phyloP scores from a whole-genome alignment of 208 protist species.

The Leishmania mexicana region DNA sequence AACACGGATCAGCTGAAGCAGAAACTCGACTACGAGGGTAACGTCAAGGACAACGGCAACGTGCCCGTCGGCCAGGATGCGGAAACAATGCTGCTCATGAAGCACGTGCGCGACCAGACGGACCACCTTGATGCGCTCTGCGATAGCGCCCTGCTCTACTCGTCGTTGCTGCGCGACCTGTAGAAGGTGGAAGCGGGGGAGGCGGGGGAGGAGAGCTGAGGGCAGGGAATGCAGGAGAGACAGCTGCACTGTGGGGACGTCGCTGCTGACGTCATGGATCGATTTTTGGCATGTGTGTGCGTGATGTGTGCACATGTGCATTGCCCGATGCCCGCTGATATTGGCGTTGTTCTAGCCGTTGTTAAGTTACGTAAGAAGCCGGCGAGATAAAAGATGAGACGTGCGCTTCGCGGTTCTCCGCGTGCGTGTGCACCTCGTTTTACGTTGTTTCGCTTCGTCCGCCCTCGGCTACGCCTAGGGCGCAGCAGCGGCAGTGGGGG shows the following conservation, averaged over 20 bases:
- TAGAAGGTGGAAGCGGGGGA: not conserved
- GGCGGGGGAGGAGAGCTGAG: not conserved
- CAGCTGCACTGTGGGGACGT: not conserved
- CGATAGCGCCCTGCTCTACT: constrained; percentile 49
- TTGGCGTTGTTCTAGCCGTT: not conserved
- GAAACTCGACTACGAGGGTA: constrained; percentile 46
- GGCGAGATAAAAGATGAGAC: not conserved
- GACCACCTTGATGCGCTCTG: constrained; percentile 71
- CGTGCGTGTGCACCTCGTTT: too few relatives aligned
- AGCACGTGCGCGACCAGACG: constrained; percentile 61
- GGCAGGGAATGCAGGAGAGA: not conserved
- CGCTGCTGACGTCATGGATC: not conserved
- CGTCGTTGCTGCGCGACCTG: constrained; percentile 32
- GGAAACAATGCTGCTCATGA: constrained; percentile 56
- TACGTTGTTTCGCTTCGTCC: too few relatives aligned
- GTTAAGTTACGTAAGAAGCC: not conserved
- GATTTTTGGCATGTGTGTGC: not conserved
- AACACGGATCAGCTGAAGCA: constrained; percentile 41
- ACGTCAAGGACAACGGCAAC: constrained; percentile 42
- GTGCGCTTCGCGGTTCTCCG: not conserved
- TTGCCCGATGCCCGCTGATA: not conserved
- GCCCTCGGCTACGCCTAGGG: too few relatives aligned
- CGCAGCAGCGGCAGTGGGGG: too few relatives aligned
- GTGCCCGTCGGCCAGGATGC: constrained; percentile 48
- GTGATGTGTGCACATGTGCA: not conserved